Conservation (phyloP, 192 early-diverging fungal species). For the Chytriomyces hyalinus region DNA sequence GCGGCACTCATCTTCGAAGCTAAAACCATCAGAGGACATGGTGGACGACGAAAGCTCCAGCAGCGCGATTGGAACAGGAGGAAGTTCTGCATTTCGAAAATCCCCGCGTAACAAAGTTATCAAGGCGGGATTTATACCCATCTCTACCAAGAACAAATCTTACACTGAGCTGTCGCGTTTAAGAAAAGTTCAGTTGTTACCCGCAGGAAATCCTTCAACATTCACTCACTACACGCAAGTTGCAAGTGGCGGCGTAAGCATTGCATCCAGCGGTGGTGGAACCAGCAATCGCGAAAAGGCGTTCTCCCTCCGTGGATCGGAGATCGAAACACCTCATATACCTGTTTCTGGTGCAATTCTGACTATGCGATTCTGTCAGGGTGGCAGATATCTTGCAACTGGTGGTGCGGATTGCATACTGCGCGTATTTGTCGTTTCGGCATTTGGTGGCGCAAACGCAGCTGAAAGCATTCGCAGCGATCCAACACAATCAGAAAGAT, state of each 20-base stretch:
- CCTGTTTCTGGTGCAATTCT: slow-evolving; percentile 27
- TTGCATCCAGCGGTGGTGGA: not conserved
- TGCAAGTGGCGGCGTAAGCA: not conserved
- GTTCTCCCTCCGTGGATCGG: not conserved
- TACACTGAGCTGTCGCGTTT: slow-evolving; percentile 14
- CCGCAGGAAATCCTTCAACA: not conserved
- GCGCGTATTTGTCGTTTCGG: slow-evolving; percentile 53
- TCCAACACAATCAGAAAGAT: too few species aligned
- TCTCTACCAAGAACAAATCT: slow-evolving; percentile 25
- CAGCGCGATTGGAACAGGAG: too few species aligned
- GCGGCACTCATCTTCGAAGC: too few species aligned
- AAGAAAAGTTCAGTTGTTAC: slow-evolving; percentile 6
- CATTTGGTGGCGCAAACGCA: slow-evolving; percentile 41
- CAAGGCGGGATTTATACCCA: slow-evolving; percentile 8
- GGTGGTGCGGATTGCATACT: slow-evolving; percentile 45
- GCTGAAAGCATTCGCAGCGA: not conserved
- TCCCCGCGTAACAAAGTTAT: too few species aligned
- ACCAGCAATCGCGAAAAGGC: not conserved
- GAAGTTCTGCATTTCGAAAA: too few species aligned
- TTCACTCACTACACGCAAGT: not conserved
- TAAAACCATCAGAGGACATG: too few species aligned
- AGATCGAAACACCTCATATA: slow-evolving; percentile 6
- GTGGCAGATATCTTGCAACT: slow-evolving; percentile 28
- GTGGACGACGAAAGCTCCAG: too few species aligned
- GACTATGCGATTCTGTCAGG: slow-evolving; percentile 30